Evolutionary conservation across 116 monocot species (phyloP).

Genomic region (Dioscorea cayenensis): DNA sequence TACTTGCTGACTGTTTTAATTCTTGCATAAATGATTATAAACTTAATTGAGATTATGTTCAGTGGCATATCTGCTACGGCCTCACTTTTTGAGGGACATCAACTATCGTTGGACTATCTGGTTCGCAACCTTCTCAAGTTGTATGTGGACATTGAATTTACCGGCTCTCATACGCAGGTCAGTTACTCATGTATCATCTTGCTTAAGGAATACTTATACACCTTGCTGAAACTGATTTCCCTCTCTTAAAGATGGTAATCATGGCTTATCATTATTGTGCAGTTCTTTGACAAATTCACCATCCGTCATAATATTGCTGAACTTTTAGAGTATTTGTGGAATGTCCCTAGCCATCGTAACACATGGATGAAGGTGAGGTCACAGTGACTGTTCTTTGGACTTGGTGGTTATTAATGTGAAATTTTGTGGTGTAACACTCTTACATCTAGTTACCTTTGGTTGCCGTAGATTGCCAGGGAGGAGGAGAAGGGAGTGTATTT

Average conservation of each 20-base stretch:
- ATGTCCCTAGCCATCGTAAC: constrained; percentile 85
- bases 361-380: constrained; percentile 64
- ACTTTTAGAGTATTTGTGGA: constrained; percentile 91
- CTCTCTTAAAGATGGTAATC: background rate
- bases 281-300: constrained; percentile 97
- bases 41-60: constrained; percentile 14
- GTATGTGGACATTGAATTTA: constrained; percentile 99
- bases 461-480: constrained; percentile 78
- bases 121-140: constrained; percentile 89
- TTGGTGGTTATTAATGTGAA: background rate
- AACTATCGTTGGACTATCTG: constrained; percentile 76
- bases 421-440: background rate
- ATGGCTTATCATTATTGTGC: constrained; percentile 14
- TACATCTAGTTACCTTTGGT: constrained; percentile 7
- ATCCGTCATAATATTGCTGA: constrained; percentile 98
- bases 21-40: background rate
- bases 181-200: background rate
- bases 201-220: background rate
- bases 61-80: constrained; percentile 69
- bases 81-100: constrained; percentile 91
- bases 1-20: background rate
- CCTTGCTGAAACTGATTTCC: background rate
- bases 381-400: background rate
- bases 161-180: constrained; percentile 96
- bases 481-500: constrained; percentile 98